phyloP scores from a whole-genome alignment of 345 rosid species.

The Gossypium raimondii region DNA sequence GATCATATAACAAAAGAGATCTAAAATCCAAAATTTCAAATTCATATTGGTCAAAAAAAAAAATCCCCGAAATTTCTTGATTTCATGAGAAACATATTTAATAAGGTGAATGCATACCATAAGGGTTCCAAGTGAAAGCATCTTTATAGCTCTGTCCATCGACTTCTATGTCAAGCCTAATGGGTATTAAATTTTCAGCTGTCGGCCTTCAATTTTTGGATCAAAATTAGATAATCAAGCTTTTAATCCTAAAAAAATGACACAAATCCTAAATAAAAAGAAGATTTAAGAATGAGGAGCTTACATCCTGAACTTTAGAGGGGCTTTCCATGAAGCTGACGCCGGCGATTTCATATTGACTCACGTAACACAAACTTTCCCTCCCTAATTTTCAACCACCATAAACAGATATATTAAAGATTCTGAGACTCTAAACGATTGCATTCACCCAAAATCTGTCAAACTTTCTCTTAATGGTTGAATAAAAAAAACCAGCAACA shows the following conservation, averaged over 20 bases:
- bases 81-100: neutral
- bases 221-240: neutral
- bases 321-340: constrained; percentile 39
- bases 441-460: no score
- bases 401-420: neutral
- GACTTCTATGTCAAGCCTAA: constrained; percentile 80
- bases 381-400: neutral
- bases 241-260: neutral
- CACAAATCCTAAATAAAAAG: neutral
- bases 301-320: constrained; percentile 85
- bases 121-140: constrained; percentile 95
- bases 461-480: no score
- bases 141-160: constrained; percentile 89
- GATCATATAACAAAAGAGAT: neutral
- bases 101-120: constrained; percentile 37
- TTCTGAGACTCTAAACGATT: no score
- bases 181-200: constrained; percentile 79
- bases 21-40: neutral
- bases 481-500: no score
- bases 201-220: constrained; percentile 57
- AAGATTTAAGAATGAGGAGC: constrained; percentile 18
- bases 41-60: neutral
- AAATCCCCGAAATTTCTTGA: neutral
- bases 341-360: constrained; percentile 43
- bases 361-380: neutral